Base-by-base conservation (phyloP, 768 basidiomycete genomes). In the Amylocystis lapponica region DNA sequence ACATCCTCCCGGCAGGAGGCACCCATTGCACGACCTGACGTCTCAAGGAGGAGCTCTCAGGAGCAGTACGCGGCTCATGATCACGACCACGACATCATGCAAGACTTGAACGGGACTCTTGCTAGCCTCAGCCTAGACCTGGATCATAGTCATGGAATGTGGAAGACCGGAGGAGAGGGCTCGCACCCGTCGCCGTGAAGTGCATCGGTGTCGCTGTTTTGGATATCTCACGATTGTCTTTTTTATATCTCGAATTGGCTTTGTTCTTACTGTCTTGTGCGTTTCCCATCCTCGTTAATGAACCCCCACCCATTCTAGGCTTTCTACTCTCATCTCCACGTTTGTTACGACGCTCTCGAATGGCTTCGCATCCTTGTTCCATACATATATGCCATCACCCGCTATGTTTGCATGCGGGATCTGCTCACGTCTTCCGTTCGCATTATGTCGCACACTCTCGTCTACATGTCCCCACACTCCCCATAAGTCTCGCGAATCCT, bases 101-200 rank as follows among this genome's bases (percentile, higher is more conserved):
- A 77, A 29, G 85, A 87, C 61, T 61, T 90, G 40, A 88, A 85
- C 53, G 81, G 83, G 17, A 86, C 81, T 22, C 69, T 90, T 29
- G 83, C 86, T 26, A 86, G 80, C 58, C 74, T 89, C 13, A 74
- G 86, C 50, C 64, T 89, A 44, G 82, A 81, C 54, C 64, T 89
- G 43, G 82, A 81, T 54, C 20, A 39, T 16, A 46, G 39, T 33
- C 60, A 56, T 43, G 57, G 45, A 23, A 59, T 59, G n/a, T 68
- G 67, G 67, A 62, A 51, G 46, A 43, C 53, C 40, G 55, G 53
- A 13, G 47, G 45, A 44, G 55, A 57, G 41, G 34, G 39, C 50
- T 23, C 45, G 54, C 30, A 41, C 42, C 37, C 34, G 14, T 43
- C 34, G 29, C 26, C 43, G 27, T 45, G 26, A 38, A n/a, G 43